These are phyloP conservation scores for Aureobasidium uvarum DNA, from an alignment of 2,329 filamentous ascomycete species.

Conservation along the genomic window DNA sequence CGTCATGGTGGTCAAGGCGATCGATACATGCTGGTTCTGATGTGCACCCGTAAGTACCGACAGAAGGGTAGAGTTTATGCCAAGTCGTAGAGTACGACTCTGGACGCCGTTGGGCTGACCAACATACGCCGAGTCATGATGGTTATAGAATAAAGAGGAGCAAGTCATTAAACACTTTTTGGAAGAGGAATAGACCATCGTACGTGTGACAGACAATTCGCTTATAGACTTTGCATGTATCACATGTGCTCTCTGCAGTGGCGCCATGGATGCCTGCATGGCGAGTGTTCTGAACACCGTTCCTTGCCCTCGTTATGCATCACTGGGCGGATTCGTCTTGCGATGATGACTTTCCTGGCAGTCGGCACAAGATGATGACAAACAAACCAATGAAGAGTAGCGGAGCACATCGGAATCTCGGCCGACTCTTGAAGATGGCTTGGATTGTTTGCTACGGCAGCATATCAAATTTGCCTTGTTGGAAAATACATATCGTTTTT, in stretches of 20 bases:
- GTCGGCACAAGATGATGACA: neutral
- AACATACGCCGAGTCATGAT: constrained; percentile 1
- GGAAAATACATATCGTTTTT: too few species aligned
- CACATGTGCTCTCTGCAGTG: constrained; percentile 9
- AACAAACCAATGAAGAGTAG: neutral
- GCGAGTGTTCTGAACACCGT: neutral
- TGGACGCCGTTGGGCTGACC: neutral
- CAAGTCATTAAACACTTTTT: neutral
- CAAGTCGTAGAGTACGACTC: neutral
- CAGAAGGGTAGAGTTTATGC: constrained; percentile 9
- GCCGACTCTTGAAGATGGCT: neutral
- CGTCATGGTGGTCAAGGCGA: neutral
- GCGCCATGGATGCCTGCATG: neutral
- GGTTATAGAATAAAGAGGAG: neutral
- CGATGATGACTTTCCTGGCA: neutral
- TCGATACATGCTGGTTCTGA: neutral
- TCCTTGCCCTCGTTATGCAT: neutral
- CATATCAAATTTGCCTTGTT: neutral
- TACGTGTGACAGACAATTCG: constrained; percentile 2
- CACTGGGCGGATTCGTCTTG: neutral
- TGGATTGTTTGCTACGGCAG: neutral
- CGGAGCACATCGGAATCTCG: neutral
- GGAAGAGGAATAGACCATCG: neutral
- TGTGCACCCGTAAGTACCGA: neutral
- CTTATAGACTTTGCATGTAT: constrained; percentile 19